Conservation (phyloP, 768 basidiomycete genomes). For the Neoboletus magnificus region DNA sequence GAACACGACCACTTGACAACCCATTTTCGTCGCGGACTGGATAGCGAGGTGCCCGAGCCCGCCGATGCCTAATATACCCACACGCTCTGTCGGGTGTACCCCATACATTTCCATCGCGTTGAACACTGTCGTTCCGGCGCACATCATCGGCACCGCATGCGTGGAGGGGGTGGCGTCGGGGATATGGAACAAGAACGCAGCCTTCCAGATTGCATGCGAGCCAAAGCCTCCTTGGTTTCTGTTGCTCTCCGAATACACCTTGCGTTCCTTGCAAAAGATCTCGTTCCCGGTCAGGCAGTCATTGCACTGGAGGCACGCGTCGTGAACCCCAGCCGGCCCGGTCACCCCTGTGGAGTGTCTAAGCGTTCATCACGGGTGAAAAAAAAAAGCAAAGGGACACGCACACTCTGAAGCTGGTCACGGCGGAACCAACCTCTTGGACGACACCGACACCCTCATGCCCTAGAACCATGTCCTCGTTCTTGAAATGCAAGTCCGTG, state of each 20-base stretch:
- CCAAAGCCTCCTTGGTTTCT: slow-evolving; percentile 20
- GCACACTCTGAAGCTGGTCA: not conserved
- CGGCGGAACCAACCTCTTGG: not conserved
- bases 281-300: slow-evolving; percentile 25
- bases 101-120: slow-evolving; percentile 18
- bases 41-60: slow-evolving; percentile 29
- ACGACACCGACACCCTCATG: not conserved
- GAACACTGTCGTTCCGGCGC: slow-evolving; percentile 26
- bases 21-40: slow-evolving; percentile 31
- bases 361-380: not conserved
- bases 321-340: not conserved
- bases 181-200: slow-evolving; percentile 27
- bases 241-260: slow-evolving; percentile 10
- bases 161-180: slow-evolving; percentile 21
- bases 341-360: not conserved
- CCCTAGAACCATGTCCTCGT: not conserved
- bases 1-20: slow-evolving; percentile 28
- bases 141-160: slow-evolving; percentile 29
- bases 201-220: slow-evolving; percentile 28
- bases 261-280: slow-evolving; percentile 9
- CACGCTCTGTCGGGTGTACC: slow-evolving; percentile 24
- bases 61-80: slow-evolving; percentile 27
- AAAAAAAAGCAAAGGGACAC: not conserved
- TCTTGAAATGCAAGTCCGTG: slow-evolving; percentile 30
- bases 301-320: not conserved